Conservation (phyloP, 2,329 filamentous ascomycete species). For the Aureobasidium subglaciale region DNA sequence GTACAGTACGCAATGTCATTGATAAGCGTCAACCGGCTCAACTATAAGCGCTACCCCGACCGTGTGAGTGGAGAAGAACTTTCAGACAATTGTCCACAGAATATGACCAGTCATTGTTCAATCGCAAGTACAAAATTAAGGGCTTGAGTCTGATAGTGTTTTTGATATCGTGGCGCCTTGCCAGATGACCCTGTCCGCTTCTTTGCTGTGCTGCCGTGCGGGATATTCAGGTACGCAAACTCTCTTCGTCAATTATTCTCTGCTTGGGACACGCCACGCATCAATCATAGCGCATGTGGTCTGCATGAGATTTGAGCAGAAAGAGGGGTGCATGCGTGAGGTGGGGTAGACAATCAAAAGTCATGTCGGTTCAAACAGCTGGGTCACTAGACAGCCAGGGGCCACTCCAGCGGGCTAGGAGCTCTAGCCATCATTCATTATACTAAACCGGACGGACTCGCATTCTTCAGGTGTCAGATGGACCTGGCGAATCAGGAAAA, state of each 20-base stretch:
- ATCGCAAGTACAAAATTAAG: background rate
- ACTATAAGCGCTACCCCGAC: background rate
- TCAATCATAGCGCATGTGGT: background rate
- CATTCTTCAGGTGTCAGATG: slow-evolving; percentile 1
- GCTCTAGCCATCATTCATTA: background rate
- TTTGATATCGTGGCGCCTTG: slow-evolving; percentile 3
- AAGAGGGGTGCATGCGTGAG: slow-evolving; percentile 10
- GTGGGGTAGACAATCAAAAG: slow-evolving; percentile 8
- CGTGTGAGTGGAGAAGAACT: background rate
- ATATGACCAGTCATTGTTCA: slow-evolving; percentile 2
- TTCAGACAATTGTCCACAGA: background rate
- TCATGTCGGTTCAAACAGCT: background rate
- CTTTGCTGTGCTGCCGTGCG: background rate
- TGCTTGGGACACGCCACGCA: background rate
- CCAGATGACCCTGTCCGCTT: slow-evolving; percentile 10
- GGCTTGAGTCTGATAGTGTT: background rate
- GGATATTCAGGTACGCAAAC: slow-evolving; percentile 12
- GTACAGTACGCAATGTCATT: slow-evolving; percentile 2
- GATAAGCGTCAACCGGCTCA: background rate
- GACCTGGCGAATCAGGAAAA: background rate
- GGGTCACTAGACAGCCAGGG: background rate
- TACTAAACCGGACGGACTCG: background rate
- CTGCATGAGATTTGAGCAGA: background rate
- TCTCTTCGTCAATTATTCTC: background rate
- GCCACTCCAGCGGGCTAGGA: background rate